Conservation (phyloP, 805 yeast genomes). For the Candida sphagnicola region DNA sequence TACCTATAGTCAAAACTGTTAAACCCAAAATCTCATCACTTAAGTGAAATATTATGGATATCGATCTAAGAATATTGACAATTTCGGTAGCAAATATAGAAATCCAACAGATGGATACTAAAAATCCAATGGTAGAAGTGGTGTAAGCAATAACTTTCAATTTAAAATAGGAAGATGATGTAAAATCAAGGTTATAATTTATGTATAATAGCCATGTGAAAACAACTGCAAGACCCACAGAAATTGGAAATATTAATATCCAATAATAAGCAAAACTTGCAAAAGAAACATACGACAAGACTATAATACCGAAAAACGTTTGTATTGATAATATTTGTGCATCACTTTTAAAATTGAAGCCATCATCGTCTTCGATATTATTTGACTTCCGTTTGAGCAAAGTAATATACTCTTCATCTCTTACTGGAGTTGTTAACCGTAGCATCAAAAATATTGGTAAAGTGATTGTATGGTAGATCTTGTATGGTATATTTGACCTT, state of each 20-base stretch:
- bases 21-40: slow-evolving; percentile 82
- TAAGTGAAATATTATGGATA: slow-evolving; percentile 56
- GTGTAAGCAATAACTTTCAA: slow-evolving; percentile 15
- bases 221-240: slow-evolving; percentile 5
- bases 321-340: slow-evolving; percentile 22
- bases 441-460: slow-evolving; percentile 23
- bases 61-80: slow-evolving; percentile 56
- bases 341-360: slow-evolving; percentile 17
- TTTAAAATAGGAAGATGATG: slow-evolving; percentile 5
- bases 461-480: slow-evolving; percentile 12
- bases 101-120: slow-evolving; percentile 63
- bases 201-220: slow-evolving; percentile 6
- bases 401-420: slow-evolving; percentile 15
- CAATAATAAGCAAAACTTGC: slow-evolving; percentile 7
- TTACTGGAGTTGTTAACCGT: slow-evolving; percentile 30
- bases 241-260: slow-evolving; percentile 12
- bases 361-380: slow-evolving; percentile 4
- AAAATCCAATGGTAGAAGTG: slow-evolving; percentile 55
- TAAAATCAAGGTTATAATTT: slow-evolving; percentile 6
- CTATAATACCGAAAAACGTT: slow-evolving; percentile 21
- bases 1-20: slow-evolving; percentile 88
- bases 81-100: slow-evolving; percentile 67
- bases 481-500: slow-evolving; percentile 7
- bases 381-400: slow-evolving; percentile 5
- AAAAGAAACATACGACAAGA: slow-evolving; percentile 17